Conservation (phyloP, 352 stramenopile species). For the Pseudoperonospora humuli region DNA sequence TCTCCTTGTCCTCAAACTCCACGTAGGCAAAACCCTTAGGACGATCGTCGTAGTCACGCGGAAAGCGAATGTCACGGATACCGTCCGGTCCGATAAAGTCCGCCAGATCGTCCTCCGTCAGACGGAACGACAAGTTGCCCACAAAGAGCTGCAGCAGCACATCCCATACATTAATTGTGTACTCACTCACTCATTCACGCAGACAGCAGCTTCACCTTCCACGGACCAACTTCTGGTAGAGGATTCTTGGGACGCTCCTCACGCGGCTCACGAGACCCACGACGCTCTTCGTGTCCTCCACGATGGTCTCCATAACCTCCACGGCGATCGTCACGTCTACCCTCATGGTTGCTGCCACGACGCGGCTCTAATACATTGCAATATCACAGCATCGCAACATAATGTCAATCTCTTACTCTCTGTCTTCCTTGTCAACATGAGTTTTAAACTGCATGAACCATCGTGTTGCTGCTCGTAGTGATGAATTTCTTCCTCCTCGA, state of each 20-base stretch:
- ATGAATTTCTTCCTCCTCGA: slow-evolving; percentile 34
- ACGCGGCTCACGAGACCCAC: slow-evolving; percentile 25
- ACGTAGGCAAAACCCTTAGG: slow-evolving; percentile 84
- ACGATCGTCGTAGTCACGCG: slow-evolving; percentile 53
- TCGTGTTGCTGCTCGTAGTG: slow-evolving; percentile 23
- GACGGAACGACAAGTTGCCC: slow-evolving; percentile 72
- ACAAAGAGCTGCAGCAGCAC: slow-evolving; percentile 48
- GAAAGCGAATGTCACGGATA: slow-evolving; percentile 67
- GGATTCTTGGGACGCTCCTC: slow-evolving; percentile 64
- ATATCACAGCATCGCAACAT: neutral
- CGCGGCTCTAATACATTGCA: slow-evolving; percentile 12
- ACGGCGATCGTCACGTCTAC: slow-evolving; percentile 14
- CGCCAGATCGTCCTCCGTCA: slow-evolving; percentile 60
- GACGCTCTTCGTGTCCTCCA: slow-evolving; percentile 26
- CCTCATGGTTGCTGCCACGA: slow-evolving; percentile 14
- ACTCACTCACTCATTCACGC: neutral
- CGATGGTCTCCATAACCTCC: slow-evolving; percentile 36
- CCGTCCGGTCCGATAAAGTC: slow-evolving; percentile 52
- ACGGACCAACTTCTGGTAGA: slow-evolving; percentile 66
- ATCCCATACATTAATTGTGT: neutral
- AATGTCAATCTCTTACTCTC: slow-evolving; percentile 1
- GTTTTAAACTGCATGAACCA: slow-evolving; percentile 19
- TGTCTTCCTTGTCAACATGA: neutral
- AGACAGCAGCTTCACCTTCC: slow-evolving; percentile 40
- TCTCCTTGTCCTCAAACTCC: slow-evolving; percentile 63